Percentiles rank a stretch among this genome's conserved stretches.
These are phyloP conservation scores for Nidula microcarpa DNA, from an alignment of 768 basidiomycete genomes.

Conservation along the genomic window DNA sequence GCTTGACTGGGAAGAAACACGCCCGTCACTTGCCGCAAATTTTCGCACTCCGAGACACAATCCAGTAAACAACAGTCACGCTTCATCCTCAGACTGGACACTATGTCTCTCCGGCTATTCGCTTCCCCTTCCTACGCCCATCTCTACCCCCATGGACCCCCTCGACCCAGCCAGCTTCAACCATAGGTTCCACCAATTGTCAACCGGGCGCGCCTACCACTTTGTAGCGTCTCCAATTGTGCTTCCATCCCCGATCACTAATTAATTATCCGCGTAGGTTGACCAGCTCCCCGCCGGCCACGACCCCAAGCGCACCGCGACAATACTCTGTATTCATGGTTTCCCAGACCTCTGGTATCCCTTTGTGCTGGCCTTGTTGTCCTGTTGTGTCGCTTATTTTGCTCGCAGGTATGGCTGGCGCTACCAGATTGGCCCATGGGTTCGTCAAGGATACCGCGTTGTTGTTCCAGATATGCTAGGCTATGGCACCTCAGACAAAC, in stretches of 20 bases:
- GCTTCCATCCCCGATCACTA: not conserved
- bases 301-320: constrained; percentile 35
- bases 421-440: constrained; percentile 71
- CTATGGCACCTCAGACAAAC: constrained; percentile 67
- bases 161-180: constrained; percentile 41
- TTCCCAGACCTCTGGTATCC: constrained; percentile 65
- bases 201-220: constrained; percentile 64
- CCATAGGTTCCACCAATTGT: constrained; percentile 46
- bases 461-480: constrained; percentile 61
- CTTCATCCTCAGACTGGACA: not conserved
- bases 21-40: constrained; percentile 12
- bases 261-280: constrained; percentile 19
- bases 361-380: not conserved
- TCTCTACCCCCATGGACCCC: constrained; percentile 32
- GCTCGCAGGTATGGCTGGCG: constrained; percentile 70
- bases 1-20: constrained; percentile 16
- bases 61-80: constrained; percentile 1
- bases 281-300: constrained; percentile 56
- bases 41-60: constrained; percentile 20
- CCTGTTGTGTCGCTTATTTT: not conserved
- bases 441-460: constrained; percentile 56
- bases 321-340: constrained; percentile 75
- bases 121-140: not conserved
- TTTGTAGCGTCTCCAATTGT: constrained; percentile 35
- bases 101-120: constrained; percentile 11